Conservation (phyloP, 257 asterid species). For the Fraxinus quadrangulata region DNA sequence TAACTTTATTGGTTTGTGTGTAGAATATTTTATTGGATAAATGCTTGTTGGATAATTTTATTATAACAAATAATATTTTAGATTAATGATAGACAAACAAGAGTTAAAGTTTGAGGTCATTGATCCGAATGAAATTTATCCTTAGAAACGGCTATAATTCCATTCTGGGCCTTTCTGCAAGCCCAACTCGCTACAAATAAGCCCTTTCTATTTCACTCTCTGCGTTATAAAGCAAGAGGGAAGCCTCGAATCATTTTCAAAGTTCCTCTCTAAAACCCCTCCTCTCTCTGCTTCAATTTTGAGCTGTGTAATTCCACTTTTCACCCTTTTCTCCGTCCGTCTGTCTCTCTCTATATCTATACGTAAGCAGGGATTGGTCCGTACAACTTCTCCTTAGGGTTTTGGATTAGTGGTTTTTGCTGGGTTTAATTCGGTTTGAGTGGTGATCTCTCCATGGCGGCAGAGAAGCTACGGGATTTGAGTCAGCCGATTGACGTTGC, state of each 20-base stretch:
- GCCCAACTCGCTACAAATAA: background rate
- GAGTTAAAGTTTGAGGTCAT: too few species aligned
- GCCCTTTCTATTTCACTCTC: background rate
- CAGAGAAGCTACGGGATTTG: slow-evolving; percentile 85
- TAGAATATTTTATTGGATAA: too few species aligned
- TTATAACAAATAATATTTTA: too few species aligned
- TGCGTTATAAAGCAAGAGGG: background rate
- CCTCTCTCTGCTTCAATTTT: background rate
- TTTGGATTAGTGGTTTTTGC: slow-evolving; percentile 17
- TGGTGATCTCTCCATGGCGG: slow-evolving; percentile 59
- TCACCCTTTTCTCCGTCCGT: background rate
- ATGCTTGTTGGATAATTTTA: too few species aligned
- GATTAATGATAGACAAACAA: too few species aligned
- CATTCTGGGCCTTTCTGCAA: background rate
- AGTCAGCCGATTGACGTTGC: slow-evolving; percentile 84
- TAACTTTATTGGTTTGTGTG: too few species aligned
- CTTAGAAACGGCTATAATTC: background rate
- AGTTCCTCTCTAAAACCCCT: background rate
- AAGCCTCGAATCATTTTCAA: background rate
- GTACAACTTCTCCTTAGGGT: slow-evolving; percentile 38
- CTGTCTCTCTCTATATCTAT: background rate
- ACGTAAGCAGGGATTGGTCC: slow-evolving; percentile 24
- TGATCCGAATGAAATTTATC: too few species aligned
- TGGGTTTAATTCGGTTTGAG: slow-evolving; percentile 37
- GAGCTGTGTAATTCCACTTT: background rate